Evolutionary conservation across 805 yeast genomes (phyloP).

Genomic region (Tetrapisispora pingtungensis): DNA sequence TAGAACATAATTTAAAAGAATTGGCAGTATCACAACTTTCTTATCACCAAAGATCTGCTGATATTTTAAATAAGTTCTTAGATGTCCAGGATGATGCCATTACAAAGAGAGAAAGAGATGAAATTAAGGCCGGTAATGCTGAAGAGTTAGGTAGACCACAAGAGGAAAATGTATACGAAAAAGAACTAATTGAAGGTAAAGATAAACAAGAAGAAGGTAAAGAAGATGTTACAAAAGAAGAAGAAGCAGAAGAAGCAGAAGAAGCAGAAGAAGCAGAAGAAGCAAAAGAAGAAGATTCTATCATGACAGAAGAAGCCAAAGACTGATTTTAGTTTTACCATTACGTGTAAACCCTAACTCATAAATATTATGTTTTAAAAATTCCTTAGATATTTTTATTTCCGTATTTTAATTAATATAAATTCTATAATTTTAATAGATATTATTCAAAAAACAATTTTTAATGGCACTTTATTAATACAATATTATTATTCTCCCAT

Average conservation of each 20-base stretch:
- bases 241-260: background rate
- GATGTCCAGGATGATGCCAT: conserved; percentile 15
- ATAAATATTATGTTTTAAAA: no score
- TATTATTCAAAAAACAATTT: no score
- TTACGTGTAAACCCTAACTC: no score
- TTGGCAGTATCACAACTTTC: conserved; percentile 71
- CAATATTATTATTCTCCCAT: no score
- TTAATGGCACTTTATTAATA: no score
- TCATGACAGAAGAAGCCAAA: background rate
- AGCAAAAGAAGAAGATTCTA: background rate
- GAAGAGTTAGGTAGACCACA: background rate
- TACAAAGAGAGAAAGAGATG: background rate
- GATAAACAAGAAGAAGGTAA: background rate
- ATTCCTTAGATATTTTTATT: no score
- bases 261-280: background rate
- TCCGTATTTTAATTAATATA: no score
- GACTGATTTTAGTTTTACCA: background rate
- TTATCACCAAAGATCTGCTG: conserved; percentile 66
- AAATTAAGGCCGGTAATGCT: background rate
- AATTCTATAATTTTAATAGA: no score
- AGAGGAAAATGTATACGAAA: background rate
- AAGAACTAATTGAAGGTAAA: background rate
- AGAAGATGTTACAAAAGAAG: background rate
- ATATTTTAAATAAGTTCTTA: conserved; percentile 51
- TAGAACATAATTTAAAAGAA: conserved; percentile 56